Conservation (phyloP, 176 grass and related monocot species). For the Hordeum vulgare region MorexV3_pseudomolecules_assembly NC_058519.1:142030213-142030712, state of each 20-base stretch:
- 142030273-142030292: conserved; percentile 11
- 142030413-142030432: not conserved
- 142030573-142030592: conserved; percentile 18
- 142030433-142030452: not conserved
- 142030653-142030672: conserved; percentile 17
- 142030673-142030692: conserved; percentile 32
- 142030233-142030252: not conserved
- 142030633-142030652: conserved; percentile 12
- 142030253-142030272: conserved; percentile 19
- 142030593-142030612: not conserved
- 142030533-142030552: not conserved
- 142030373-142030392: not conserved
- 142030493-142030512: not conserved
- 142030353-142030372: conserved; percentile 15
- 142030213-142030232: not conserved
- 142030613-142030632: conserved; percentile 26
- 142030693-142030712: conserved; percentile 58
- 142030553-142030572: not conserved
- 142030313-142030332: conserved; percentile 34
- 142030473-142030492: not conserved
- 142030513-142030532: conserved; percentile 12
- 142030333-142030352: not conserved
- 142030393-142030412: conserved; percentile 11
- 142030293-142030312: conserved; percentile 17
- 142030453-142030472: not conserved